Base-by-base conservation (phyloP, 2,329 filamentous ascomycete genomes). In the Myriosclerotinia duriaeana region DNA sequence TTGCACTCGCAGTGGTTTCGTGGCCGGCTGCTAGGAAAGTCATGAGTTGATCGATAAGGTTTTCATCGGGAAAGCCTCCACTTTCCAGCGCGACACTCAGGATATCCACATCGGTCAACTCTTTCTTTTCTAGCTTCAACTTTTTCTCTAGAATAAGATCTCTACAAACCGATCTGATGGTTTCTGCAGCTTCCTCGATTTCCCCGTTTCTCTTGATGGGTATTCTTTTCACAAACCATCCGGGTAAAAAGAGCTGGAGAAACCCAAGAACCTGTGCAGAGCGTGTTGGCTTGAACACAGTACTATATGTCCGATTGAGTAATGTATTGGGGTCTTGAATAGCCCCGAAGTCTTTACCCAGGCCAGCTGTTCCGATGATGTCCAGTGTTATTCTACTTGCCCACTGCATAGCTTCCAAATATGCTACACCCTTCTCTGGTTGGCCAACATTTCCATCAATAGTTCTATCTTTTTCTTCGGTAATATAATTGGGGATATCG, bases 1-100 rank as follows among this genome's bases (percentile, higher is more conserved):
- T 82, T 22, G 90, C 84, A 0, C 87, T 84, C 0, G 91, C 87
- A 0, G 90, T 93, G 0, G 91, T 94, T 78, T 94, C 90, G 76
- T 94, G 91, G 30, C 89, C 89, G 0, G 92, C 92, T 0, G 89
- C 89, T 6, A 96, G 84, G 80, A 96, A 95, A 0, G 91, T 96
- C 91, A 96, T 95, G 75, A 95, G 85, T 78, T 96, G 92, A 76
- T 95, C 90, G 46, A 92, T 85, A n/a, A 96, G 84, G 68, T 92
- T 87, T 59, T 92, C 89, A 69, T 95, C 91, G 15, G 80, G 84
- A 78, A 96, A 95, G 7, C 82, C 86, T 56, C 90, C 90, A 50
- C 87, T 92, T 75, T 89, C 85, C 58, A 96, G 80, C 20, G 92
- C 92, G 0, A 94, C 89, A 0, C 89, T 92, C 44, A 96, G 81